phyloP scores from a whole-genome alignment of 495 filamentous ascomycete genomes.

The Aspergillus sclerotioniger region DNA sequence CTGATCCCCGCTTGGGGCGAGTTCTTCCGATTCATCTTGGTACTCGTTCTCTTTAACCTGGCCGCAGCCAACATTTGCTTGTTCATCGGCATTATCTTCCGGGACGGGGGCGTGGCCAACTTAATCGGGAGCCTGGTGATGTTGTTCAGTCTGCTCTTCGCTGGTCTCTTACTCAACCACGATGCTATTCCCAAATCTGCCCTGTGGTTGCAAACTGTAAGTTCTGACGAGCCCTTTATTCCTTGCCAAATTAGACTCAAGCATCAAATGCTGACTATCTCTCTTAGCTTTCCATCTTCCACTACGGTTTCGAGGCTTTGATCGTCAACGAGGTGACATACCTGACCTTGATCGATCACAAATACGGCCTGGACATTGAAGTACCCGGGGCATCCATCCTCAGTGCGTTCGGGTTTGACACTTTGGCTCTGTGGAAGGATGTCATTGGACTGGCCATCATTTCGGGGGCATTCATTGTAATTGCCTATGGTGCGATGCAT shows the following conservation, averaged over 20 bases:
- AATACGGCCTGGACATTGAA: constrained; percentile 93
- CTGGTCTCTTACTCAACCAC: constrained; percentile 89
- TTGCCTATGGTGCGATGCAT: constrained; percentile 94
- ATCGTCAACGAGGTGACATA: constrained; percentile 98
- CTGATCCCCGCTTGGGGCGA: constrained; percentile 76
- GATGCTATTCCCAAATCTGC: constrained; percentile 82
- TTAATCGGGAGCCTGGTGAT: constrained; percentile 94
- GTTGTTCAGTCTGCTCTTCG: constrained; percentile 95
- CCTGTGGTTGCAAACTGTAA: constrained; percentile 81
- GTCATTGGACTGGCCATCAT: constrained; percentile 79
- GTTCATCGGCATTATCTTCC: constrained; percentile 95
- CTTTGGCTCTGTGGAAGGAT: constrained; percentile 79
- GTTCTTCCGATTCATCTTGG: constrained; percentile 88
- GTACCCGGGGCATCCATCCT: constrained; percentile 94
- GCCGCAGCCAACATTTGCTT: constrained; percentile 90
- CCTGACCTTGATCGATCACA: constrained; percentile 84
- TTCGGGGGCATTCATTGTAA: constrained; percentile 75
- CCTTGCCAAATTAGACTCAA: not conserved
- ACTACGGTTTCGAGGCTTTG: constrained; percentile 94
- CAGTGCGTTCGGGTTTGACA: constrained; percentile 89
- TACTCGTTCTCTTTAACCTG: constrained; percentile 93
- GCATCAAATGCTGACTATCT: constrained; percentile 16
- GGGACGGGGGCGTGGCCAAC: constrained; percentile 89
- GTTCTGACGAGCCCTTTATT: constrained; percentile 20
- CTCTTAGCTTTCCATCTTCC: constrained; percentile 87